Evolutionary conservation across 176 grass and related monocot genomes (phyloP).

Genomic region (maize (Zea mays)): DNA sequence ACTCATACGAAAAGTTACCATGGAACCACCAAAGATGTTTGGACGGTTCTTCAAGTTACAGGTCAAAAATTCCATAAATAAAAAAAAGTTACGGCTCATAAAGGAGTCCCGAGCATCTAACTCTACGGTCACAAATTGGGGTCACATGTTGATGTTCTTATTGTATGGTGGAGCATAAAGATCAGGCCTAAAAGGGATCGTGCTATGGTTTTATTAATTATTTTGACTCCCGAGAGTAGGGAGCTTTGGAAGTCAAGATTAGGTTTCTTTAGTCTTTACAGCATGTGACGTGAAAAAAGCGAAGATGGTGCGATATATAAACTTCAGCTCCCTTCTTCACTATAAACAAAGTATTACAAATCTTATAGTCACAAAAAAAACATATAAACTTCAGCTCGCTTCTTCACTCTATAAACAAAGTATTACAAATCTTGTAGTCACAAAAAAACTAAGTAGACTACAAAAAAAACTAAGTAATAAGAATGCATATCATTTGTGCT

Average conservation of each 20-base stretch:
- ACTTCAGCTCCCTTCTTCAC: neutral
- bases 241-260: conserved; percentile 38
- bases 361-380: too few species aligned
- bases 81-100: conserved; percentile 32
- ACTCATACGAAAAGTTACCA: conserved; percentile 46
- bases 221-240: conserved; percentile 33
- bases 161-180: conserved; percentile 34
- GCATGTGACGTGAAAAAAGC: conserved; percentile 17
- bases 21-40: conserved; percentile 67
- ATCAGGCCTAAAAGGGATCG: conserved; percentile 14
- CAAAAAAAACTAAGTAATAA: neutral
- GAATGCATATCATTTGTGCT: too few species aligned
- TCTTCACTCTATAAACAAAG: too few species aligned
- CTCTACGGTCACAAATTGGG: conserved; percentile 24
- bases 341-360: neutral
- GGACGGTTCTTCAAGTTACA: conserved; percentile 52
- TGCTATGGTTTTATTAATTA: conserved; percentile 8
- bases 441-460: too few species aligned
- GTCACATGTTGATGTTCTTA: conserved; percentile 39
- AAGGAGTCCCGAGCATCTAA: conserved; percentile 39
- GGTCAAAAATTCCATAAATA: conserved; percentile 5
- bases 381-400: too few species aligned
- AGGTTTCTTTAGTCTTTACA: conserved; percentile 21
- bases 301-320: neutral
- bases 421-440: too few species aligned